Evolutionary conservation across 352 stramenopile genomes (phyloP), one percentile per base, ranked within the genome.

Genomic region (Pythium insidiosum): DNA sequence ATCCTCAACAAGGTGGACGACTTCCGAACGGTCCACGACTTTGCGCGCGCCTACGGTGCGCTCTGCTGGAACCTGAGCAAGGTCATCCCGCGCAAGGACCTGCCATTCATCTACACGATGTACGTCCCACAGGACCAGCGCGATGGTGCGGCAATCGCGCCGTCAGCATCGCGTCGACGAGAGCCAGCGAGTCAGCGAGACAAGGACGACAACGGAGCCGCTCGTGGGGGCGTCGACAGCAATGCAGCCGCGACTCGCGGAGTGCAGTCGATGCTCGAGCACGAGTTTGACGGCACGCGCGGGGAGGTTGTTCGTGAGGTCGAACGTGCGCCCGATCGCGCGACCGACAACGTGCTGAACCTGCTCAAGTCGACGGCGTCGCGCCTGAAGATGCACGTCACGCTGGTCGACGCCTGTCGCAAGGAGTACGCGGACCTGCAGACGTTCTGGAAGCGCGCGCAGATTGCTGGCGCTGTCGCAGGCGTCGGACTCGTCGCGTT

Each of bases 1-100:
- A 91, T 94, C 39, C 46, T 94, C 21, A 94, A 94, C 70, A 94
- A 94, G 62, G 81, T 94, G 20, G 81, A 94, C 51, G 81, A 94
- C 51, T 94, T 94, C 43, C 72, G 68, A 34, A 80, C 78, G 7
- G 81, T 94, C 19, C 81, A 94, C 43, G 81, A 94, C 61, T 94
- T 94, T 60, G 77, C 81, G 2, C 62, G 81, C 4, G 81, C 81
- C 13, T 94, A 94, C 34, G 81, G 81, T 33, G 81, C 81, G 25
- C 49, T 94, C 16, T 94, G 81, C 63, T 94, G 81, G 81, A 94
- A 94, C 52, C 56, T 94, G 30, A 94, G 81, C 52, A 89, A 91
- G 35, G 76, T 94, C 43, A 94, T 88, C 30, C 78, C 76, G 23
- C 68, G 81, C 22, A 94, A 94, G 49, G 81, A 94, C 29, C 36